Evolutionary conservation across 495 filamentous ascomycete genomes (phyloP).

Genomic region (Annulohypoxylon maeteangense): DNA sequence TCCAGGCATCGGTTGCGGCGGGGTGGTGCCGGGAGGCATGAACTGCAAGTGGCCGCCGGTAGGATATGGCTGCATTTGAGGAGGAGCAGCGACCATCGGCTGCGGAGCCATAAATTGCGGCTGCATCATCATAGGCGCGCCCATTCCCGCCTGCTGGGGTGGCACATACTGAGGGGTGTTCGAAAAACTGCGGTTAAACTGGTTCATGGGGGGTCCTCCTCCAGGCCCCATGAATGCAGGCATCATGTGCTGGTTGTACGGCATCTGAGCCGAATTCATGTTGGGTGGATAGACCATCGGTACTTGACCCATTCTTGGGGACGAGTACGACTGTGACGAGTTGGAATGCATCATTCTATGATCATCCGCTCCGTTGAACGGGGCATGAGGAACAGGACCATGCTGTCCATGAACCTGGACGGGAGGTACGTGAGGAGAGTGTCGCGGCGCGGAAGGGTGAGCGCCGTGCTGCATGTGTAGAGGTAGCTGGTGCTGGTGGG

Average conservation of each 20-base stretch:
- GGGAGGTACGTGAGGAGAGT: constrained; percentile 72
- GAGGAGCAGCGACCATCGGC: constrained; percentile 69
- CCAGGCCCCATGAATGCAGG: constrained; percentile 75
- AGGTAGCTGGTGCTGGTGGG: constrained; percentile 82
- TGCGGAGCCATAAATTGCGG: constrained; percentile 68
- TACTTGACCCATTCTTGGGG: constrained; percentile 76
- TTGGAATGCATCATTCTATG: constrained; percentile 89
- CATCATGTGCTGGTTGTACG: constrained; percentile 77
- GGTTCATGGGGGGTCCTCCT: constrained; percentile 66
- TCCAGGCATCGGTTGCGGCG: constrained; percentile 67
- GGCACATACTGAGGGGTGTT: constrained; percentile 73
- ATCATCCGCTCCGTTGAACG: constrained; percentile 76
- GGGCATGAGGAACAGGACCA: constrained; percentile 67
- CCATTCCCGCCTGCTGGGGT: constrained; percentile 71
- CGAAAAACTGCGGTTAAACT: constrained; percentile 62
- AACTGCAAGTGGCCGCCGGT: constrained; percentile 66
- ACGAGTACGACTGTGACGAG: constrained; percentile 78
- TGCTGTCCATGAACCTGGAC: constrained; percentile 75
- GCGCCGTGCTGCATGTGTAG: constrained; percentile 68
- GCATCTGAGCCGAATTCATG: constrained; percentile 75
- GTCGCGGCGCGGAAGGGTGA: constrained; percentile 58
- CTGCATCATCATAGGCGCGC: constrained; percentile 82
- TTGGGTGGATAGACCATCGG: constrained; percentile 76
- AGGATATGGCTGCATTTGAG: constrained; percentile 79
- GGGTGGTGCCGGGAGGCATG: constrained; percentile 69